Evolutionary conservation across 2,329 filamentous ascomycete species (phyloP), one percentile per base, ranked within the genome.

Genomic region (Phoma sp.): DNA sequence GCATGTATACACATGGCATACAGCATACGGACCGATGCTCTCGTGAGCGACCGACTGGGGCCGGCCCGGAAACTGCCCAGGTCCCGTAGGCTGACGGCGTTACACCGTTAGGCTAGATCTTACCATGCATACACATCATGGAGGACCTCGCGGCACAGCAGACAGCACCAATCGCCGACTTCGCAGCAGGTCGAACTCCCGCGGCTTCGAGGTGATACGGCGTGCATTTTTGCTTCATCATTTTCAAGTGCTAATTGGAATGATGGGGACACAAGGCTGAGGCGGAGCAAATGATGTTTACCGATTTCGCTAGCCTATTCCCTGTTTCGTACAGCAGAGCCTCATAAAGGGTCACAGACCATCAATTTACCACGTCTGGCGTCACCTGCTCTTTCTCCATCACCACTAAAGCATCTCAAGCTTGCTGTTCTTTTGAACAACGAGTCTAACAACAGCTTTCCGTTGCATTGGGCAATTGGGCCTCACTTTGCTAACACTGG

Each of bases 331-430:
- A 7, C 15, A 45, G 42, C 42, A 45, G 42, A 45, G 42, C 42
- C 42, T n/a, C 38, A 42, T 28, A 17, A 3, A 2, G 15, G 15
- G 6, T 29, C 25, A 30, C 15, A n/a, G 11, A 15, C 9, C 5
- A 20, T 15, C 34, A 20, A 42, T 15, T 20, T 14, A 4, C 17
- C 30, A 39, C 18, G 12, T 23, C 26, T 36, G 21, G 12, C 28
- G 23, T 49, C 37, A 42, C 29, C 29, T 49, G 47, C 38, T 50
- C 39, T 29, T 47, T 37, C 34, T 15, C 47, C 28, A 21, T 14
- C 23, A 38, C 25, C 32, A 47, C 23, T 29, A 5, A 23, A 14
- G 9, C 43, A 37, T 32, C 17, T 25, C 7, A 10, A 56, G 56
- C 59, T 60, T 12, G 26, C 26, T 32, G 39, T n/a, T n/a, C 3